Conservation (phyloP, 768 basidiomycete species). For the Termitomyces sp. region DNA sequence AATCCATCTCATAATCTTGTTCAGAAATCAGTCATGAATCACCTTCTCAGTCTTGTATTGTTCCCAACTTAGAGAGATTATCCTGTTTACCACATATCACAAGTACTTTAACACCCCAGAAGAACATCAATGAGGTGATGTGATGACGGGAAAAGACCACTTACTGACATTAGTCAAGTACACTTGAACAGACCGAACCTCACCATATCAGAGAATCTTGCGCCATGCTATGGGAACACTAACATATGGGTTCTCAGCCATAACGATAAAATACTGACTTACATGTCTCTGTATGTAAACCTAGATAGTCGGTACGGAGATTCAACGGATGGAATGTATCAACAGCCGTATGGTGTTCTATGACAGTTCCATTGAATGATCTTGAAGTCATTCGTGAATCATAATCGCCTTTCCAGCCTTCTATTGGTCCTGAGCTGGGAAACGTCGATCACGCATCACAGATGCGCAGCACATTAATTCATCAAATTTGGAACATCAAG, state of each 20-base stretch:
- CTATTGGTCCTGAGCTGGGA: neutral
- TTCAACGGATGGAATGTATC: neutral
- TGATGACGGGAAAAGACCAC: neutral
- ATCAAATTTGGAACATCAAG: neutral
- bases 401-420: neutral
- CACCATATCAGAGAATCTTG: no score
- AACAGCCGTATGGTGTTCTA: neutral
- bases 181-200: neutral
- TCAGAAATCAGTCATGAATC: neutral
- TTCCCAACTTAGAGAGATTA: neutral
- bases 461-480: neutral
- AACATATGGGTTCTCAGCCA: neutral
- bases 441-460: neutral
- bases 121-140: neutral
- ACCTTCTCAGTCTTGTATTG: neutral
- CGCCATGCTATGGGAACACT: neutral
- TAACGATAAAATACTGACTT: neutral
- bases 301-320: no score
- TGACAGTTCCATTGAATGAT: neutral
- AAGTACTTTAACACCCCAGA: neutral
- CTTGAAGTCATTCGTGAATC: neutral
- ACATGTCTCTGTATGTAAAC: neutral
- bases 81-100: neutral
- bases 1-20: neutral
- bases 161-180: neutral